phyloP scores from a whole-genome alignment of 257 asterid genomes.

The Dorcoceras hygrometricum region DNA sequence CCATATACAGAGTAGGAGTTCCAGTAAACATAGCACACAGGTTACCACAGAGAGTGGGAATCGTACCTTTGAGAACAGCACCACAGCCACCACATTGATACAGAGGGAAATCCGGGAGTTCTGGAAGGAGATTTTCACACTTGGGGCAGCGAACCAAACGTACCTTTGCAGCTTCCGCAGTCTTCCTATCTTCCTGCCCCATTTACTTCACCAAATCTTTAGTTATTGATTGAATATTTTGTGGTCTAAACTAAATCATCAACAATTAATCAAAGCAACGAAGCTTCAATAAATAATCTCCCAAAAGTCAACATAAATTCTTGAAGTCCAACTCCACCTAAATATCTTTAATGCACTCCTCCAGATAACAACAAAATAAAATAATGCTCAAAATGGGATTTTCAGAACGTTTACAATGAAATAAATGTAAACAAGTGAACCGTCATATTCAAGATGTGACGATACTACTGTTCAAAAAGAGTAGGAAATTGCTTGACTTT shows the following conservation, averaged over 20 bases:
- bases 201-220: constrained; percentile 27
- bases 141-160: constrained; percentile 92
- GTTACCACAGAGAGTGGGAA: constrained; percentile 2
- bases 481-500: constrained; percentile 10
- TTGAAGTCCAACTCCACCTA: constrained; percentile 24
- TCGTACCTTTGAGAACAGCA: constrained; percentile 77
- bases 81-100: constrained; percentile 95
- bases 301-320: constrained; percentile 30
- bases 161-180: constrained; percentile 62
- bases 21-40: constrained; percentile 5
- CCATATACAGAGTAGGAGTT: background rate
- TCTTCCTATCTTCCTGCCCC: constrained; percentile 23
- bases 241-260: background rate
- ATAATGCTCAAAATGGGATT: constrained; percentile 11
- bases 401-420: constrained; percentile 13
- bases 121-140: constrained; percentile 82
- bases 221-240: constrained; percentile 8
- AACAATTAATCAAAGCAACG: constrained; percentile 29
- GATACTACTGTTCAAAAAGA: constrained; percentile 4
- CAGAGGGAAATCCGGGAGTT: constrained; percentile 73
- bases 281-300: constrained; percentile 6
- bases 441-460: constrained; percentile 24
- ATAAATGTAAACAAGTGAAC: constrained; percentile 20
- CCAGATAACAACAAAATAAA: constrained; percentile 25
- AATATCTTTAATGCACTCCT: constrained; percentile 30